phyloP scores from a whole-genome alignment of 805 yeast genomes.

The Yamadazyma scolyti region DNA sequence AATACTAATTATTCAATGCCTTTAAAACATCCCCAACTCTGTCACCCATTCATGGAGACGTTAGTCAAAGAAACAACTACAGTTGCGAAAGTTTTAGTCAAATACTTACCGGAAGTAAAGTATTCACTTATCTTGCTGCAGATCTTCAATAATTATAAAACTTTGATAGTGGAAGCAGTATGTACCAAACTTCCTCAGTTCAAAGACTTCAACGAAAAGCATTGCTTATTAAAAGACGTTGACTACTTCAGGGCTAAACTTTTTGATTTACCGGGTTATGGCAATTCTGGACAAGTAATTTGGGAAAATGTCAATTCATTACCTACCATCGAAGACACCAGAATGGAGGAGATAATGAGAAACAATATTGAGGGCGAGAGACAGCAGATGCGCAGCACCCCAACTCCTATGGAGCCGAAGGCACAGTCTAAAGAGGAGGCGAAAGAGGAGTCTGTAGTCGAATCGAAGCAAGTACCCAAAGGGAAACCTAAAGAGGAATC shows the following conservation, averaged over 20 bases:
- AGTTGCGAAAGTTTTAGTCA: conserved; percentile 55
- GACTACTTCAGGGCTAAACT: conserved; percentile 63
- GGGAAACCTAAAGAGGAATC: not conserved
- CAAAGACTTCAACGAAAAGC: conserved; percentile 51
- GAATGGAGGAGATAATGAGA: conserved; percentile 46
- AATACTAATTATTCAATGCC: conserved; percentile 50
- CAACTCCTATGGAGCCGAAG: not conserved
- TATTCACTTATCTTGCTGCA: conserved; percentile 43
- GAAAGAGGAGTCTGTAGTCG: not conserved
- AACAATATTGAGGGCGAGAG: conserved; percentile 27
- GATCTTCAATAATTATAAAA: conserved; percentile 58
- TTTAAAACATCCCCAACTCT: conserved; percentile 39
- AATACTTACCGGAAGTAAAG: conserved; percentile 52
- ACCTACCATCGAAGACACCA: conserved; percentile 46
- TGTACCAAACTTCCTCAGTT: conserved; percentile 46
- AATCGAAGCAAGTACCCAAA: not conserved
- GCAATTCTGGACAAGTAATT: conserved; percentile 57
- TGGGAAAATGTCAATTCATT: conserved; percentile 58
- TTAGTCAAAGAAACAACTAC: conserved; percentile 66
- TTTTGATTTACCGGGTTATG: conserved; percentile 55
- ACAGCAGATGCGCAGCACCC: too few relatives aligned
- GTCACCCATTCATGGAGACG: conserved; percentile 62
- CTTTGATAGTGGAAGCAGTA: conserved; percentile 46
- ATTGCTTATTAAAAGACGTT: conserved; percentile 54
- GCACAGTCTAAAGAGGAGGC: conserved; percentile 1